These are phyloP conservation scores for Lipomyces kockii DNA, from an alignment of 805 yeast species.

Conservation along the genomic window DNA sequence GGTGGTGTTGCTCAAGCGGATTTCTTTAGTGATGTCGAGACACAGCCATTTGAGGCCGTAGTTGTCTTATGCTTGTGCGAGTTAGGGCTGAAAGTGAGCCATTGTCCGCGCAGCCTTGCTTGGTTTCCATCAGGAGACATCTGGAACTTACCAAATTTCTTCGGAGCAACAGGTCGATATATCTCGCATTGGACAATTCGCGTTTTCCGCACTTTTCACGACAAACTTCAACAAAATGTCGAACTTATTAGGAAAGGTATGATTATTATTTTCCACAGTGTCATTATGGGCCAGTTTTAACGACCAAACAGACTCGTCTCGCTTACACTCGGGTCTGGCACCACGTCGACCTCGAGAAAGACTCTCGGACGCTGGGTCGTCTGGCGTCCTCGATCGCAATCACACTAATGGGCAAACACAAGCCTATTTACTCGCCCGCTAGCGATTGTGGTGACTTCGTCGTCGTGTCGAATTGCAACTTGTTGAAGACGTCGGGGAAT, in stretches of 20 bases:
- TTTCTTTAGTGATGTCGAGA: background rate
- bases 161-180: background rate
- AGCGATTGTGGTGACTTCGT: constrained; percentile 95
- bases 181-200: background rate
- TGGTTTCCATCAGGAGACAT: background rate
- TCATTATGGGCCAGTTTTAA: background rate
- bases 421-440: constrained; percentile 80
- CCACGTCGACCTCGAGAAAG: constrained; percentile 87
- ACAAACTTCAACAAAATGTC: constrained; percentile 42
- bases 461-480: constrained; percentile 90
- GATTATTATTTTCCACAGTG: constrained; percentile 17
- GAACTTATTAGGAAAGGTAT: constrained; percentile 49
- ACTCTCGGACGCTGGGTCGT: constrained; percentile 86
- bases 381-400: constrained; percentile 87
- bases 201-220: background rate
- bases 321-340: constrained; percentile 93
- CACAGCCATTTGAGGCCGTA: background rate
- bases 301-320: constrained; percentile 56
- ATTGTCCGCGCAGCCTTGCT: background rate
- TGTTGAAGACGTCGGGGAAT: constrained; percentile 80
- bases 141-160: background rate
- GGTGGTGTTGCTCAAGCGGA: background rate
- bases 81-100: background rate
- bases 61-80: background rate
- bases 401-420: constrained; percentile 94